Conservation (phyloP, 768 basidiomycete species). For the Tricholoma bakamatsutake region DNA sequence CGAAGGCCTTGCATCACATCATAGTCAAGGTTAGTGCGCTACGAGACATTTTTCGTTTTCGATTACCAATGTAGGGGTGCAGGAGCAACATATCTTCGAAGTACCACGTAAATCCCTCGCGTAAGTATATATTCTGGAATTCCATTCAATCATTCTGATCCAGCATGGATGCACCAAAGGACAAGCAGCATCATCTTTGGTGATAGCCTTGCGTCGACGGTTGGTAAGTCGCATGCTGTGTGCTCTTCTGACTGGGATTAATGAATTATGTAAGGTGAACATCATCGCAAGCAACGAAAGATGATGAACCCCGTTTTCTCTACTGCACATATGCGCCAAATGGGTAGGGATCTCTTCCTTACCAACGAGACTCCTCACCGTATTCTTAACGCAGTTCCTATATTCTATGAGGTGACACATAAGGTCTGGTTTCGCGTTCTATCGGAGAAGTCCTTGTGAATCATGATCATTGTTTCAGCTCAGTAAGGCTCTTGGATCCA, state of each 20-base stretch:
- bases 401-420: constrained; percentile 15
- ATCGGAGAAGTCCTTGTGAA: neutral
- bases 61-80: too few species aligned
- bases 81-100: too few species aligned
- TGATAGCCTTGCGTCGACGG: too few species aligned
- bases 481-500: constrained; percentile 3
- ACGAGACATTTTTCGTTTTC: too few species aligned
- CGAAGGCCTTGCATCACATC: too few species aligned
- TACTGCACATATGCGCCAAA: constrained; percentile 27
- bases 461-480: neutral
- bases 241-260: neutral
- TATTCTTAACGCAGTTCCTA: constrained; percentile 6
- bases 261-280: constrained; percentile 6
- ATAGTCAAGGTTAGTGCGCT: too few species aligned
- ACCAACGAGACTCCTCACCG: neutral
- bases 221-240: neutral
- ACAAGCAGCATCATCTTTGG: too few species aligned
- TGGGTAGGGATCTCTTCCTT: constrained; percentile 6
- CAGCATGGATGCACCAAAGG: too few species aligned
- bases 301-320: constrained; percentile 36
- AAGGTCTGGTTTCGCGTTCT: constrained; percentile 3
- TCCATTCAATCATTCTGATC: too few species aligned
- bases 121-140: too few species aligned
- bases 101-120: too few species aligned
- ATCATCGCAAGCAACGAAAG: constrained; percentile 25